Evolutionary conservation across 2,329 filamentous ascomycete species (phyloP), one percentile per base, ranked within the genome.

Genomic region (Colletotrichum gigasporum): DNA sequence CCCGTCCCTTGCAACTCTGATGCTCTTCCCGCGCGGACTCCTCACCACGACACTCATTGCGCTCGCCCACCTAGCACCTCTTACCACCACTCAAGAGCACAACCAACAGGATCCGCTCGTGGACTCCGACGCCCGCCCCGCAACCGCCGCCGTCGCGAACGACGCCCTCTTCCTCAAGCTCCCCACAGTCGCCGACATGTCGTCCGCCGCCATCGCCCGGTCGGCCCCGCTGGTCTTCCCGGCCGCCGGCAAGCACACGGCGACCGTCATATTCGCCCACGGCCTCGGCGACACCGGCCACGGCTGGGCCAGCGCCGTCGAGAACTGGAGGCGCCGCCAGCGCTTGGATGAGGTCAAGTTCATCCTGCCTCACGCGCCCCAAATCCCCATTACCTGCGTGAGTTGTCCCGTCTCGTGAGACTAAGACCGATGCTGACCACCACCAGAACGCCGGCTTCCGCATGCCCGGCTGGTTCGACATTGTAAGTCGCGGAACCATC

Each of bases 221-320:
- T 57, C 75, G 22, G 75, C 79, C 14, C 87, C 89, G 12, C 82
- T 96, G 57, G 85, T 96, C 18, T 89, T 97, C 65, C 92, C 93
- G 26, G 92, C 94, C 39, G 81, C 92, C 32, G 91, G 87, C 74
- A 88, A 88, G 74, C 96, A 98, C 80, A 97, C 96, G 35, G 94
- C 94, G 22, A 97, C 95, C 3, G 91, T 98, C 72, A 98, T 99
- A 72, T 94, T 97, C 79, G 86, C 92, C 54, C 96, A 99, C 77
- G 96, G 96, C 12, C 83, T 99, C 37, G 96, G 96, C 67, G 96
- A 98, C 75, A 91, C 85, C 28, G 92, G 91, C 42, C 83, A 87
- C 69, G 92, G 92, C 70, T 95, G 92, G 94, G 86, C 91, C 44
- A 89, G 88, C 61, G 87, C 96, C 18, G 93, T 96, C 30, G 90